Conservation (phyloP, 148 eudicot genomes). For the Silene latifolia region DNA sequence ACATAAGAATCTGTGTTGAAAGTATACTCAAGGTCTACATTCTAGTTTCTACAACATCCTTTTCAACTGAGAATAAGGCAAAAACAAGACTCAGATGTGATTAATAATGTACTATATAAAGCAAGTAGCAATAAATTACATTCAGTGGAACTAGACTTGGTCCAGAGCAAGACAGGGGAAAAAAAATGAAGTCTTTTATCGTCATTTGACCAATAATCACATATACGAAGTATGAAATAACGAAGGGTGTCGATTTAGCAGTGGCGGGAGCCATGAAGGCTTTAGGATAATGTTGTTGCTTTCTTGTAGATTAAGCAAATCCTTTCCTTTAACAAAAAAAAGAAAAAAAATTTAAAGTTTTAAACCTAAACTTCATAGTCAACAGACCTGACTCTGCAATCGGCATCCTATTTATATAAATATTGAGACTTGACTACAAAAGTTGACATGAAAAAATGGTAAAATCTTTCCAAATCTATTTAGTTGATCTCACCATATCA, state of each 20-base stretch:
- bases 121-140: neutral
- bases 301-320: neutral
- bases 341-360: neutral
- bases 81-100: neutral
- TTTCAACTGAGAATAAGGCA: neutral
- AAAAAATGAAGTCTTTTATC: neutral
- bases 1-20: neutral
- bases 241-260: neutral
- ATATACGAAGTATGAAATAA: neutral
- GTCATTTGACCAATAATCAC: neutral
- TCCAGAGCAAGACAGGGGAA: neutral
- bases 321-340: neutral
- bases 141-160: neutral
- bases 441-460: neutral
- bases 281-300: neutral
- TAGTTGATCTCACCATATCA: neutral
- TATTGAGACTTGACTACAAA: neutral
- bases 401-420: neutral
- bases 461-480: neutral
- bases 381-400: neutral
- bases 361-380: neutral
- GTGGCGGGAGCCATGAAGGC: neutral
- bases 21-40: no score
- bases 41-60: neutral
- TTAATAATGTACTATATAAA: neutral